Base-by-base conservation (phyloP, 192 early-diverging fungal species). In the Borealophlyctis nickersoniae region DNA sequence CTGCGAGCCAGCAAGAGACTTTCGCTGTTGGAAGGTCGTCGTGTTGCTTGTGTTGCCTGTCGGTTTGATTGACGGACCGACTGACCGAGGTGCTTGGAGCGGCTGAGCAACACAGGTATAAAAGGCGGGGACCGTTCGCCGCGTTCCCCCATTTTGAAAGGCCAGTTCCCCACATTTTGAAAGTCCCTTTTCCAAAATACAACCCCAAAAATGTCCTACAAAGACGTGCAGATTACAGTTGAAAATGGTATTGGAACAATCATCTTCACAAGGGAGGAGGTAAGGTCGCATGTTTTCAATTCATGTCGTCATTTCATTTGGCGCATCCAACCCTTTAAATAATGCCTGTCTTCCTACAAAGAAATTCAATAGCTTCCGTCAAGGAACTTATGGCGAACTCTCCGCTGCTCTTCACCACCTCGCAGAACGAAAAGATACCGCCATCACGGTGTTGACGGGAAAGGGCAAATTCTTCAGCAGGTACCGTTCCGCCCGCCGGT, bases 381-480 rank as follows among this genome's bases (percentile, higher is more conserved):
- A 32, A 13, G 36, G 28, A 32, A 71, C 63, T 16, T 71, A 64
- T 56, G 14, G 30, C 19, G 69, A 65, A 9, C 33, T 71, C 36
- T 28, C 50, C 35, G 49, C 34, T 24, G 69, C 69, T 19, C 28
- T 71, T 4, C 56, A 52, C 7, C 9, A 14, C 13, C 39, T 58
- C 26, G 62, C 61, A 4, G 28, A 58, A 9, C 23, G 34, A 5
- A 49, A 64, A 1, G 57, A 71, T 39, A 45, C 50, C 28, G 30
- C 54, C 36, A 63, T 70, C 31, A 69, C 67, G n/a, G 67, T 74
- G 23, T 29, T 74, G n/a, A 69, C 72, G 1, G 72, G 72, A n/a
- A 50, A 64, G 36, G 72, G 72, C 22, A 70, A 63, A 48, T 74
- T 70, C 62, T 74, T 74, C 62, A 61, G 58, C 32, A 59, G 60